A percentile compares a stretch with the other conserved stretches of the same genome.
Evolutionary conservation across 2,329 filamentous ascomycete genomes (phyloP).

Genomic region (Thelonectria rubi): DNA sequence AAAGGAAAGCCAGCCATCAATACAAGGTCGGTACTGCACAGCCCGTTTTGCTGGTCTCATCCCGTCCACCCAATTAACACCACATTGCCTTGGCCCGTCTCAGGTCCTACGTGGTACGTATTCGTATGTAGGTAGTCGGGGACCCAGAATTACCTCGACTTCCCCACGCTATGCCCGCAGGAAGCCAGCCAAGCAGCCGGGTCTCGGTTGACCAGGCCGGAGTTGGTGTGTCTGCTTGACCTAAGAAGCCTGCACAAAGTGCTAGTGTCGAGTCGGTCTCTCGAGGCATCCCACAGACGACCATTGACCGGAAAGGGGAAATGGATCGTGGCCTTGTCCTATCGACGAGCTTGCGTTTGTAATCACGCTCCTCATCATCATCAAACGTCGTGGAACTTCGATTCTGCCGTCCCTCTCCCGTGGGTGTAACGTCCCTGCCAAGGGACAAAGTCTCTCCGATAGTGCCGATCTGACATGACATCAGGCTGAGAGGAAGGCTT

Average conservation of each 20-base stretch:
- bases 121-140: conserved; percentile 17
- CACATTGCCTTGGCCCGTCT: background rate
- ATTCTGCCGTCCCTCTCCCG: background rate
- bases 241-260: background rate
- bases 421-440: background rate
- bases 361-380: background rate
- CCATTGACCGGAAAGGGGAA: background rate
- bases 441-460: conserved; percentile 3
- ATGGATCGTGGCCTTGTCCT: background rate
- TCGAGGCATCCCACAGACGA: background rate
- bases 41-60: background rate
- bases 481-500: background rate
- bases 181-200: conserved; percentile 26
- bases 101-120: conserved; percentile 2
- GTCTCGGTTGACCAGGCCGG: conserved; percentile 17
- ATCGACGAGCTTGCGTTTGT: background rate
- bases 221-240: background rate
- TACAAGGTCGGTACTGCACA: background rate
- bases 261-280: background rate
- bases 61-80: background rate
- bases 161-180: conserved; percentile 25
- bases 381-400: background rate
- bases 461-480: conserved; percentile 21
- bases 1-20: background rate
- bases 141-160: conserved; percentile 18